phyloP scores from a whole-genome alignment of 2,329 filamentous ascomycete genomes.

The Calonectria hawksworthii region DNA sequence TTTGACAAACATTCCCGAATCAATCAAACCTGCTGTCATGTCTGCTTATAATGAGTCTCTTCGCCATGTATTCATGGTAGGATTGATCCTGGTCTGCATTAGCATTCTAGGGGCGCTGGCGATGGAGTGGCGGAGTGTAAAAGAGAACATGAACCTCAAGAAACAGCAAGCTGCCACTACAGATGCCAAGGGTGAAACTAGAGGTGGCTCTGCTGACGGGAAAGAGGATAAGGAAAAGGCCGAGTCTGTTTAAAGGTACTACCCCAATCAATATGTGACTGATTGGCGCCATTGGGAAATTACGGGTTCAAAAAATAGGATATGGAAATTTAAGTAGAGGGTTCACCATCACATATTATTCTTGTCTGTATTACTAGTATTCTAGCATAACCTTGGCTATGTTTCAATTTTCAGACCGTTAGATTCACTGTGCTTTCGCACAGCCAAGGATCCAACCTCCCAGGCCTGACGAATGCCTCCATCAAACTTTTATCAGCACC shows the following conservation, averaged over 20 bases:
- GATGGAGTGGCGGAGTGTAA: constrained; percentile 66
- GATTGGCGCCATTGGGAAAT: background rate
- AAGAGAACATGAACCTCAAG: background rate
- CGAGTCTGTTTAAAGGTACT: background rate
- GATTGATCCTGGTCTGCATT: constrained; percentile 62
- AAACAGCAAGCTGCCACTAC: background rate
- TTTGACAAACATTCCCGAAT: constrained; percentile 14
- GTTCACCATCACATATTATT: background rate
- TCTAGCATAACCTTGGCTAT: background rate
- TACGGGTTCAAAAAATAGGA: background rate
- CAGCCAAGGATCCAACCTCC: no score
- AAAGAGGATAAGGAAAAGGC: background rate
- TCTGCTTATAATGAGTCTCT: constrained; percentile 70
- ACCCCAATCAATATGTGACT: no score
- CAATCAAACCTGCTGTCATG: constrained; percentile 27
- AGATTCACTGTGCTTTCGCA: background rate
- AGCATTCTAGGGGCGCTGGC: constrained; percentile 64
- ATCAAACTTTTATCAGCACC: background rate
- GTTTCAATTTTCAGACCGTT: background rate
- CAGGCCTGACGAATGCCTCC: no score
- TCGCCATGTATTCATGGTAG: constrained; percentile 67
- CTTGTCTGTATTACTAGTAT: background rate
- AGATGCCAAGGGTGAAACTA: background rate
- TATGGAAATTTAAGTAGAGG: background rate
- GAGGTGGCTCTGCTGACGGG: background rate